phyloP scores from a whole-genome alignment of 2,329 filamentous ascomycete species.

The Cladosporium sp. region DNA sequence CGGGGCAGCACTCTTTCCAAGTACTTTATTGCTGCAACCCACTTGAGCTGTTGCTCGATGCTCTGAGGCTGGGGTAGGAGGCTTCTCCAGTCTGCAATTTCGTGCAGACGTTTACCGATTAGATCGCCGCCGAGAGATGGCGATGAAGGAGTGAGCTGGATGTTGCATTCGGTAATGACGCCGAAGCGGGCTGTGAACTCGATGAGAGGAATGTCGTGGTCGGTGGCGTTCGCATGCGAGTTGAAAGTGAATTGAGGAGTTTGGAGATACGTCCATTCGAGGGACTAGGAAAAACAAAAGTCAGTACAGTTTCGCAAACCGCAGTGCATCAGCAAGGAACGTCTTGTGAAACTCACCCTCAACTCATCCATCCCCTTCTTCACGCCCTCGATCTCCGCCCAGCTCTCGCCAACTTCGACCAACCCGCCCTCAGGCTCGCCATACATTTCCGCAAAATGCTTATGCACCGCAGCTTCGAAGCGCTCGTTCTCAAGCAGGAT shows the following conservation, averaged over 20 bases:
- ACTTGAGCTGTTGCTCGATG: not conserved
- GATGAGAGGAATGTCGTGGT: conserved; percentile 19
- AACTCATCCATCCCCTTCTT: conserved; percentile 64
- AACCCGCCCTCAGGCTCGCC: conserved; percentile 40
- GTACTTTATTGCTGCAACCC: not conserved
- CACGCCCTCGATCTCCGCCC: conserved; percentile 56
- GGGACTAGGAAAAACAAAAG: conserved; percentile 53
- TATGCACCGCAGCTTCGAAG: conserved; percentile 50
- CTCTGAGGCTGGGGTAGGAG: conserved; percentile 16
- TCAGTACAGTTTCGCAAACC: too few relatives aligned
- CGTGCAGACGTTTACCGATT: conserved; percentile 48
- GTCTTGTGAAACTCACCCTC: conserved; percentile 58
- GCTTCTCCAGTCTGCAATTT: conserved; percentile 46
- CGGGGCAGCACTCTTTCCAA: conserved; percentile 3
- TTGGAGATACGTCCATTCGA: conserved; percentile 78
- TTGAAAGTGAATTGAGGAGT: conserved; percentile 76
- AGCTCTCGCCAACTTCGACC: conserved; percentile 54
- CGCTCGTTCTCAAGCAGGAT: conserved; percentile 58
- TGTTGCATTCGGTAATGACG: conserved; percentile 54
- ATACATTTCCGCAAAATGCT: conserved; percentile 68
- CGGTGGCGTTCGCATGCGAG: not conserved
- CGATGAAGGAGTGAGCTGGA: conserved; percentile 36
- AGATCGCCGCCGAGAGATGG: conserved; percentile 28
- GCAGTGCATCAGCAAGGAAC: too few relatives aligned
- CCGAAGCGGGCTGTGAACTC: conserved; percentile 49